phyloP scores from a whole-genome alignment of 2,329 filamentous ascomycete species.

The Hirsutella thompsonii region DNA sequence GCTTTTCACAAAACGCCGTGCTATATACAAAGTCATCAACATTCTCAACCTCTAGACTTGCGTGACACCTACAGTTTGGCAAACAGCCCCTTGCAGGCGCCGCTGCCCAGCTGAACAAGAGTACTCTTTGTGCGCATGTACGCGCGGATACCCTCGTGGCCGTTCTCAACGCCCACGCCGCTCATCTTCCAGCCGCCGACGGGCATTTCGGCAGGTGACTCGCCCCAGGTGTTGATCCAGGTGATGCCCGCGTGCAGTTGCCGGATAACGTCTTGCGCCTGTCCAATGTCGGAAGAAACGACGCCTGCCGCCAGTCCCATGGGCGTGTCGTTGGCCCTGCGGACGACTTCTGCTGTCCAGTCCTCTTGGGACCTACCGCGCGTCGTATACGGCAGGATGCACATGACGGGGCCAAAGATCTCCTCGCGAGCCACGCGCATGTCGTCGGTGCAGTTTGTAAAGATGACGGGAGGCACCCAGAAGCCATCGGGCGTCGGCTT shows the following conservation, averaged over 20 bases:
- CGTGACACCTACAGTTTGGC: conserved; percentile 41
- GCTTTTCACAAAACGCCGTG: too few relatives aligned
- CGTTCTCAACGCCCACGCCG: conserved; percentile 80
- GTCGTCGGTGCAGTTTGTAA: conserved; percentile 70
- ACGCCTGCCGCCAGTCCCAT: conserved; percentile 76
- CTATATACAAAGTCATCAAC: too few relatives aligned
- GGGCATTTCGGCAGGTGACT: conserved; percentile 81
- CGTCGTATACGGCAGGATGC: conserved; percentile 59
- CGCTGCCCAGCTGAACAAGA: conserved; percentile 60
- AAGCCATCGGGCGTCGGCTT: conserved; percentile 50
- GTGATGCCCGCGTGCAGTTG: conserved; percentile 74
- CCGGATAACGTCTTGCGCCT: conserved; percentile 58
- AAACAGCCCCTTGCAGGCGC: conserved; percentile 56
- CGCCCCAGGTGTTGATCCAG: conserved; percentile 92
- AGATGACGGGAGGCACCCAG: conserved; percentile 76
- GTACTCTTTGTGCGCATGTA: conserved; percentile 86
- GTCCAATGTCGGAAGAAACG: conserved; percentile 62
- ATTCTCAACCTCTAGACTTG: too few relatives aligned
- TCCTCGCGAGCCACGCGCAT: conserved; percentile 76
- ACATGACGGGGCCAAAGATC: conserved; percentile 83
- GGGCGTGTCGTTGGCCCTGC: conserved; percentile 62
- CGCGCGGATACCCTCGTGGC: conserved; percentile 61
- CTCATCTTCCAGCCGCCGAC: conserved; percentile 90
- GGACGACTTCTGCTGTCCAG: conserved; percentile 53
- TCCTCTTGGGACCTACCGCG: conserved; percentile 13